Evolutionary conservation across 306 rosid species (phyloP), one percentile per base, ranked within the genome.

Genomic region (Corylus heterophylla): DNA sequence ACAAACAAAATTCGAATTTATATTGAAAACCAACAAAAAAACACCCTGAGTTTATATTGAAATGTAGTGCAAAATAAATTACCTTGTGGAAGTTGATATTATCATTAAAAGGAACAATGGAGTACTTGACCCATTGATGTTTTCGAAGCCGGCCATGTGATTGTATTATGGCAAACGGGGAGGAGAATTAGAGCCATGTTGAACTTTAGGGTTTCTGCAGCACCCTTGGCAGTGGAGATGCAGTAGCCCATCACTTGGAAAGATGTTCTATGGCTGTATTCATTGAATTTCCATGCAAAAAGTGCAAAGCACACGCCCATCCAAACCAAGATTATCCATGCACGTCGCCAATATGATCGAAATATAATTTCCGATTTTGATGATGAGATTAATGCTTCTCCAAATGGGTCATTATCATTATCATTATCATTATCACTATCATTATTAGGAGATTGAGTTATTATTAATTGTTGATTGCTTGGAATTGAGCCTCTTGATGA

Each of bases 221-320:
- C 93, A 58, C 97, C 97, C 85, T 94, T 94, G 55, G 97, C 92
- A 4, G 94, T 89, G 45, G 94, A 88, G 74, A 94, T 76, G 73
- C 97, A 94, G 48, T 90, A 90, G n/a, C 98, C 97, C 96, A 94
- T 90, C 11, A 94, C 93, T 85, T 90, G 85, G 82, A 92, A 92
- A 1, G 93, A 94, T 52, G 87, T 69, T 78, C 91, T 85, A 7
- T 82, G 78, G 1, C 89, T 69, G 29, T 92, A 94, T 35, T 94
- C 93, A 58, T 82, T 64, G 83, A 94, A 94, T 85, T 94, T 94
- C 97, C 96, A 92, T 7, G 83, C 74, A 83, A 94, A 94, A 0
- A 94, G 83, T 50, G 76, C 87, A 55, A 61, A 18, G 29, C 94
- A 88, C 5, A 77, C 80, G 61, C 79, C 49, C 73, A 94, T 4